A percentile compares a stretch with the other conserved stretches of the same genome.
These are phyloP conservation scores for Galerina sulciceps DNA, from an alignment of 768 basidiomycete species.

Conservation along the genomic window DNA sequence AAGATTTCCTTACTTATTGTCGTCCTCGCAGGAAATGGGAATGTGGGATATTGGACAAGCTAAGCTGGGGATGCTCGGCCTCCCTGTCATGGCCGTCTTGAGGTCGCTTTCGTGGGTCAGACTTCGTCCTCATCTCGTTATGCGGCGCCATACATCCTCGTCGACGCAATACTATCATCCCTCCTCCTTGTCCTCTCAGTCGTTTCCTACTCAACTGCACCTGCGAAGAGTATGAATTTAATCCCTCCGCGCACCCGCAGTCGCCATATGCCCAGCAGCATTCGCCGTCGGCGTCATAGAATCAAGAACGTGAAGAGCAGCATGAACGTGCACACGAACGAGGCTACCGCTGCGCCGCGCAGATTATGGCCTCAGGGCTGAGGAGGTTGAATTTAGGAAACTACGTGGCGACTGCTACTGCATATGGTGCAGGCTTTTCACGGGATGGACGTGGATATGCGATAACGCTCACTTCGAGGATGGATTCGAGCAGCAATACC, in stretches of 20 bases:
- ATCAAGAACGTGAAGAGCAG: conserved; percentile 12
- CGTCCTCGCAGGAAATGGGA: too few species aligned
- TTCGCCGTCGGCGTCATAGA: conserved; percentile 4
- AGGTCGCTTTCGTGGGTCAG: too few species aligned
- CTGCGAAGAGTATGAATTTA: neutral
- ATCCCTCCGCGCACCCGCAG: neutral
- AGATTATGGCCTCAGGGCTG: conserved; percentile 36
- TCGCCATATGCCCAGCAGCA: conserved; percentile 9
- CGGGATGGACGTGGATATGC: neutral
- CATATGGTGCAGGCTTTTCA: neutral
- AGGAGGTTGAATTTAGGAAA: conserved; percentile 49
- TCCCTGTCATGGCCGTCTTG: too few species aligned
- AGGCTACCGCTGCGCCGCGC: conserved; percentile 30
- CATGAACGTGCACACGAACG: neutral
- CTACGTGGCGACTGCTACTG: conserved; percentile 49
- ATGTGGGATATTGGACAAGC: too few species aligned
- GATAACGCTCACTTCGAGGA: conserved; percentile 12
- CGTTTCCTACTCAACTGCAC: neutral
- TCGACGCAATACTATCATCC: too few species aligned
- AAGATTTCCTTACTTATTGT: too few species aligned
- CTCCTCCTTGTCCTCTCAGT: too few species aligned
- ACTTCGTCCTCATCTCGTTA: too few species aligned
- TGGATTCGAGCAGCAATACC: conserved; percentile 7
- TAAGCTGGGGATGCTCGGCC: too few species aligned
- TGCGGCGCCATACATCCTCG: too few species aligned